These are phyloP conservation scores for Gonapodya sp. DNA, from an alignment of 192 early-diverging fungal species.

Conservation along the genomic window DNA sequence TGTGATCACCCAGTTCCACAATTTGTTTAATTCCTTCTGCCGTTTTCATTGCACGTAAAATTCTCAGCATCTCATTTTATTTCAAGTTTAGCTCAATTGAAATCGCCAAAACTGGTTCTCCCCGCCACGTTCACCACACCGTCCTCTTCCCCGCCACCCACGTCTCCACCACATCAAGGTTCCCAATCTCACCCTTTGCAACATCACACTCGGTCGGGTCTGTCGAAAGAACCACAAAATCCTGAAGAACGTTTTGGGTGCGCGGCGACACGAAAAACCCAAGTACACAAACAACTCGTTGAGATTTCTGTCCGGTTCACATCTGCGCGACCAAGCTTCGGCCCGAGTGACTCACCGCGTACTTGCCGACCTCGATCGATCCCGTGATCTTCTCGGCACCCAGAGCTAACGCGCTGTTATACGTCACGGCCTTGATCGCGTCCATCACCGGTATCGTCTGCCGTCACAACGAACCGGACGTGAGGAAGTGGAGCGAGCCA, in stretches of 20 bases:
- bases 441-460: background rate
- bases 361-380: slow-evolving; percentile 4
- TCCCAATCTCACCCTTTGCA: background rate
- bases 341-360: background rate
- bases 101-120: too few relatives aligned
- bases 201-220: background rate
- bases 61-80: too few relatives aligned
- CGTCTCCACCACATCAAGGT: background rate
- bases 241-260: background rate
- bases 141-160: slow-evolving; percentile 8
- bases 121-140: too few relatives aligned
- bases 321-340: too few relatives aligned
- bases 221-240: background rate
- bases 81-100: too few relatives aligned
- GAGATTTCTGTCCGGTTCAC: too few relatives aligned
- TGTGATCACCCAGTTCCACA: too few relatives aligned
- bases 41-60: too few relatives aligned
- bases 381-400: background rate
- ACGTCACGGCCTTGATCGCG: background rate
- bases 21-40: too few relatives aligned
- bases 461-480: background rate
- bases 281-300: too few relatives aligned
- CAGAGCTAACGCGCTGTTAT: slow-evolving; percentile 5
- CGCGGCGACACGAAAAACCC: background rate
- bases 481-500: background rate